Percentiles rank a stretch among this genome's conserved stretches.
phyloP scores from a whole-genome alignment of 2,329 filamentous ascomycete species.

The Fusarium brachygibbosum region DNA sequence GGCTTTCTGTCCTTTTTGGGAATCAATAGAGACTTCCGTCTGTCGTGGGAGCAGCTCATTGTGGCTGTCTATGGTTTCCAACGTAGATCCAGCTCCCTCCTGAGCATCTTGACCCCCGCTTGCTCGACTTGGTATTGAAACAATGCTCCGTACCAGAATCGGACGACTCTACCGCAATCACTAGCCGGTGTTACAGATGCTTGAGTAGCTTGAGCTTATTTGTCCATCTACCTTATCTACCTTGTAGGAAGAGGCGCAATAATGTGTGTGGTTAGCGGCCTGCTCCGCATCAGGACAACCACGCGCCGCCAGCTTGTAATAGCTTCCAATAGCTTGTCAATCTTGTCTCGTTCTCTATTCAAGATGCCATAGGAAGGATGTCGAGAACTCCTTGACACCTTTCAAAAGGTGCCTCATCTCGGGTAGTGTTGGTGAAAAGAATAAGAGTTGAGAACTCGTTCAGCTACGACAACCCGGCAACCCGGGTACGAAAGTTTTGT shows the following conservation, averaged over 20 bases:
- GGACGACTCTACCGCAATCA: background rate
- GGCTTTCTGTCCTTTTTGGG: slow-evolving; percentile 18
- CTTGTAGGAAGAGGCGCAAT: slow-evolving; percentile 1
- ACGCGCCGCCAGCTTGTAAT: slow-evolving; percentile 3
- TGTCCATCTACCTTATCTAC: slow-evolving; percentile 1
- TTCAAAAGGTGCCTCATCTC: background rate
- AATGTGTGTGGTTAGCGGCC: slow-evolving; percentile 10
- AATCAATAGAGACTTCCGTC: slow-evolving; percentile 26
- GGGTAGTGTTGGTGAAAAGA: background rate
- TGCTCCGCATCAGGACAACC: slow-evolving; percentile 3
- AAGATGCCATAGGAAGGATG: background rate
- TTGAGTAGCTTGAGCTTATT: slow-evolving; percentile 23
- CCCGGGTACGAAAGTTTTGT: background rate
- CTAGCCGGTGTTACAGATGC: slow-evolving; percentile 25
- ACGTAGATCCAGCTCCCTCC: slow-evolving; percentile 16
- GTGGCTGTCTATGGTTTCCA: slow-evolving; percentile 35
- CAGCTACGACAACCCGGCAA: background rate
- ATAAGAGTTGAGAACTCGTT: background rate
- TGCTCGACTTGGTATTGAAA: slow-evolving; percentile 14
- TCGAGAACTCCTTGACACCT: background rate
- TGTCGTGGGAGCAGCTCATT: slow-evolving; percentile 17
- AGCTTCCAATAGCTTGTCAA: background rate
- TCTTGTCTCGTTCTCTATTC: background rate
- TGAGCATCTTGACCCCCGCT: background rate
- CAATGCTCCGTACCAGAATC: slow-evolving; percentile 12